A percentile compares a stretch with the other conserved stretches of the same genome.
Evolutionary conservation across 169 alveolate species (phyloP).

Genomic region (Pseudocohnilembus persalinus): DNA sequence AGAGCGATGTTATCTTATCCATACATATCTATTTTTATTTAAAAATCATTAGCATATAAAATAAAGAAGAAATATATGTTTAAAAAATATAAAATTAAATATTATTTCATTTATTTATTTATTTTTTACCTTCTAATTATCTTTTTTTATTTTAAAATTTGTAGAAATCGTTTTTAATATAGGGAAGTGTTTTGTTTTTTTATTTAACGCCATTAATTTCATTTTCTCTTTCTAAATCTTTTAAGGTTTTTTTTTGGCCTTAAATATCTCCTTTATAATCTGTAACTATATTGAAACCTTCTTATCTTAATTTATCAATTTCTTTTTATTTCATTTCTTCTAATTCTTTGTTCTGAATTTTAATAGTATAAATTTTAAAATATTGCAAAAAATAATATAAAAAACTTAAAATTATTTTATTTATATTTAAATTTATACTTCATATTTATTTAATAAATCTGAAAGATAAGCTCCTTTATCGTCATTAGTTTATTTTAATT

Average conservation of each 20-base stretch:
- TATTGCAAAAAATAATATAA: background rate
- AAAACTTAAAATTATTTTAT: background rate
- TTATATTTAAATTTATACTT: background rate
- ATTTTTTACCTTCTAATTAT: constrained; percentile 8
- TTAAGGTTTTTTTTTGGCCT: background rate
- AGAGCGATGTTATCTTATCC: background rate
- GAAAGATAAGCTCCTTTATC: constrained; percentile 21
- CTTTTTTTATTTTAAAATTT: constrained; percentile 8
- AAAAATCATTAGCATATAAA: too few species aligned
- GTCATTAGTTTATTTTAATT: constrained; percentile 8
- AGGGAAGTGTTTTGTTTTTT: constrained; percentile 2
- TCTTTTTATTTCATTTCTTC: constrained; percentile 9
- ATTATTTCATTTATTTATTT: background rate
- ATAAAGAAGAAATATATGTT: too few species aligned
- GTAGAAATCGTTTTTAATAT: constrained; percentile 3
- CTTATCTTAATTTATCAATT: background rate
- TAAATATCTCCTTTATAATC: constrained; percentile 12
- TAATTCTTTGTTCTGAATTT: background rate
- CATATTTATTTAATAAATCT: constrained; percentile 9
- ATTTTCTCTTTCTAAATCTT: background rate
- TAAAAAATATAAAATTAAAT: too few species aligned
- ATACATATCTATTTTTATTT: background rate
- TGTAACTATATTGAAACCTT: constrained; percentile 17
- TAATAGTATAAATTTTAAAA: background rate
- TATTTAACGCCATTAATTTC: constrained; percentile 13